Percentiles rank a stretch among this genome's conserved stretches.
Evolutionary conservation across 805 yeast species (phyloP).

Genomic region (Candida argentea): DNA sequence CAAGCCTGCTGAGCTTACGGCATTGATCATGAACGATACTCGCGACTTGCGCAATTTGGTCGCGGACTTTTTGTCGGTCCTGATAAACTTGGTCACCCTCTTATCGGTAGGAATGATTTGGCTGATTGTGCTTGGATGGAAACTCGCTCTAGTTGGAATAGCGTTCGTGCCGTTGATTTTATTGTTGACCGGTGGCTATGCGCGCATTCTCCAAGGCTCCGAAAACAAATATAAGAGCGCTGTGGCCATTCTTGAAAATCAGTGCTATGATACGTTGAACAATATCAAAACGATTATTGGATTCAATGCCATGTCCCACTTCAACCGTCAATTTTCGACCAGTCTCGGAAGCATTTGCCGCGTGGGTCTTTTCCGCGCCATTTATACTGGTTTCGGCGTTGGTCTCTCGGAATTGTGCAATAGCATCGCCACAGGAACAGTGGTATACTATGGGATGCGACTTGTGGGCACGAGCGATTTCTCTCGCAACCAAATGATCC

Average conservation of each 20-base stretch:
- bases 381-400: conserved; percentile 57
- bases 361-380: conserved; percentile 42
- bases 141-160: conserved; percentile 70
- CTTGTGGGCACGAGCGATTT: conserved; percentile 56
- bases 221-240: conserved; percentile 53
- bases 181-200: conserved; percentile 41
- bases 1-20: conserved; percentile 44
- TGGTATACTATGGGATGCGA: conserved; percentile 72
- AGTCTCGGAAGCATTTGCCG: conserved; percentile 20
- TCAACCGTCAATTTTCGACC: conserved; percentile 26
- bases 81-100: conserved; percentile 44
- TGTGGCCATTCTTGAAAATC: conserved; percentile 45
- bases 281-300: conserved; percentile 58
- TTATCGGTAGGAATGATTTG: conserved; percentile 57
- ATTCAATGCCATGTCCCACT: conserved; percentile 41
- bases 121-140: conserved; percentile 81
- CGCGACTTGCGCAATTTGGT: conserved; percentile 65
- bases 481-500: conserved; percentile 45
- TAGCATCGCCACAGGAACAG: conserved; percentile 54
- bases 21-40: conserved; percentile 70
- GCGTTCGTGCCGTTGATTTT: conserved; percentile 62
- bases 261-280: conserved; percentile 40
- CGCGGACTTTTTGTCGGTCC: conserved; percentile 48
- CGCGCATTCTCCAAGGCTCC: conserved; percentile 36
- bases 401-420: conserved; percentile 46